Evolutionary conservation across 208 protist genomes (phyloP).

Genomic region (Leishmania arabica): DNA sequence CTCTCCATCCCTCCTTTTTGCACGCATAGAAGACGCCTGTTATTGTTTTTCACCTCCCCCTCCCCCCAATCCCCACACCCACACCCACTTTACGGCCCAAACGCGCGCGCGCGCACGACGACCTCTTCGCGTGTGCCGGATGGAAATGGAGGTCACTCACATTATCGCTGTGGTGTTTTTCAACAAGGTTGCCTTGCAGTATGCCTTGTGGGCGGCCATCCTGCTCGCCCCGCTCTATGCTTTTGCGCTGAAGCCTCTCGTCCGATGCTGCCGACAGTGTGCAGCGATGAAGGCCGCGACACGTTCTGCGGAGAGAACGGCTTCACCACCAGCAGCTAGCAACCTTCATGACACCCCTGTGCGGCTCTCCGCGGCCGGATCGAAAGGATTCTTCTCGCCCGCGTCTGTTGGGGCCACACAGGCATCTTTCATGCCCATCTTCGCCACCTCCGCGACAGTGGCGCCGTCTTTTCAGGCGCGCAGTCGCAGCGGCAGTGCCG

Average conservation of each 20-base stretch:
- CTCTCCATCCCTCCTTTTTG: neutral
- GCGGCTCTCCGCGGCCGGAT: conserved; percentile 15
- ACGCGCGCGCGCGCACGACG: neutral
- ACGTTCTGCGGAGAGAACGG: neutral
- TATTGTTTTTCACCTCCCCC: neutral
- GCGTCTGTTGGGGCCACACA: conserved; percentile 17
- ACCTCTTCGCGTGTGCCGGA: neutral
- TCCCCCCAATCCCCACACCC: neutral
- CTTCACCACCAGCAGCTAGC: neutral
- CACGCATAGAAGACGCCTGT: neutral
- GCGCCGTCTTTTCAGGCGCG: neutral
- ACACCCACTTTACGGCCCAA: neutral
- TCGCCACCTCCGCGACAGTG: neutral
- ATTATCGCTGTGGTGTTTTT: conserved; percentile 5
- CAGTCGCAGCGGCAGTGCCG: neutral
- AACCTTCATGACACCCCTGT: neutral
- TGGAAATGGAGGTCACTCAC: conserved; percentile 2
- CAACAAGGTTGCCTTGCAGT: conserved; percentile 25
- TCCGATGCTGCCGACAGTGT: conserved; percentile 15
- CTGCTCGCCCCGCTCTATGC: conserved; percentile 62
- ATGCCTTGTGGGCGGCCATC: conserved; percentile 29
- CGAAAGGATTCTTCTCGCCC: conserved; percentile 20
- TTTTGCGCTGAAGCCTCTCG: conserved; percentile 51
- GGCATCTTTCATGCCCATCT: conserved; percentile 10
- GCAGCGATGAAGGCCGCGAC: neutral